Evolutionary conservation across 1,284 basidiomycete species (phyloP).

Genomic region (Cerioporus squamosus): DNA sequence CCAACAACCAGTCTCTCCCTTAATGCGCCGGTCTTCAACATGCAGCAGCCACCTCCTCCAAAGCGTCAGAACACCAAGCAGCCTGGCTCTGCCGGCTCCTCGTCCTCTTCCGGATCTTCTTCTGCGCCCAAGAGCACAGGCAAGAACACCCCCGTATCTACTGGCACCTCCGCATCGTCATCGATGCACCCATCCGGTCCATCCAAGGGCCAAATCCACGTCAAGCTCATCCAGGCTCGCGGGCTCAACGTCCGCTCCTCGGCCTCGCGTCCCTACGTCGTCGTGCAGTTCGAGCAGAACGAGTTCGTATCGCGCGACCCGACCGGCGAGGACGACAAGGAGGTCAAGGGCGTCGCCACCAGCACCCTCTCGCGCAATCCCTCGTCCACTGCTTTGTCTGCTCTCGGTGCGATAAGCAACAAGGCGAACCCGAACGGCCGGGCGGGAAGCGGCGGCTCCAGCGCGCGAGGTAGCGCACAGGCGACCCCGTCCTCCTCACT

Average conservation of each 20-base stretch:
- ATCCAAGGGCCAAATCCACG: conserved; percentile 85
- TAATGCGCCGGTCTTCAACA: conserved; percentile 80
- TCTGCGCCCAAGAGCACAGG: conserved; percentile 33
- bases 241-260: conserved; percentile 78
- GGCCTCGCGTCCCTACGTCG: conserved; percentile 87
- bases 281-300: conserved; percentile 99
- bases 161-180: conserved; percentile 18
- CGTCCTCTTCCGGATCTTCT: conserved; percentile 32
- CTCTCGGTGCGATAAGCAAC: conserved; percentile 71
- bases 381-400: conserved; percentile 65
- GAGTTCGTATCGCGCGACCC: conserved; percentile 97
- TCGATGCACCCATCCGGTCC: conserved; percentile 32
- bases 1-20: conserved; percentile 78
- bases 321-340: conserved; percentile 83
- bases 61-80: conserved; percentile 43
- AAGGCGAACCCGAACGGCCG: conserved; percentile 51
- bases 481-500: conserved; percentile 45
- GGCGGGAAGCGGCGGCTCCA: conserved; percentile 27
- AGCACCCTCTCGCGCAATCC: conserved; percentile 56
- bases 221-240: conserved; percentile 94
- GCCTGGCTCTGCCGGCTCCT: conserved; percentile 39
- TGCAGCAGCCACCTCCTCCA: conserved; percentile 64
- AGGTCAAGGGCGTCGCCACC: conserved; percentile 81
- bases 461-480: conserved; percentile 35
- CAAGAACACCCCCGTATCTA: conserved; percentile 25